Conservation (phyloP, 225 moss, liverwort and hornwort species). For the Polytrichum formosum region DNA sequence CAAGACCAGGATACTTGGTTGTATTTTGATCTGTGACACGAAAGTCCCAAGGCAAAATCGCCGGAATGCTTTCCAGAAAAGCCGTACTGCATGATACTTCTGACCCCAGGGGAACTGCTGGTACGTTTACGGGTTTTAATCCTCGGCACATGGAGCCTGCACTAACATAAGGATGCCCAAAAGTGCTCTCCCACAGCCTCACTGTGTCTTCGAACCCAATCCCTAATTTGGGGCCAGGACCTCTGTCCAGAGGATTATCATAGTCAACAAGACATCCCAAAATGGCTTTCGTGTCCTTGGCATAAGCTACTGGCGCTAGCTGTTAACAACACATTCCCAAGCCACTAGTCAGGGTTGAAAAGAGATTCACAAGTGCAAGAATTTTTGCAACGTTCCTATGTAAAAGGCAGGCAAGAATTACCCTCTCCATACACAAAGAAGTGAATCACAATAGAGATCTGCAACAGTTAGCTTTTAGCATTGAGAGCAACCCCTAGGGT, state of each 20-base stretch:
- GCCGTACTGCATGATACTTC: constrained; percentile 32
- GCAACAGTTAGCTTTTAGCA: too few species aligned
- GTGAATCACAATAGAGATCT: too few species aligned
- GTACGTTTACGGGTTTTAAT: constrained; percentile 43
- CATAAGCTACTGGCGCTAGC: constrained; percentile 70
- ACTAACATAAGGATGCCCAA: constrained; percentile 64
- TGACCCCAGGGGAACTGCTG: constrained; percentile 36
- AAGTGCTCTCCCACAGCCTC: constrained; percentile 63
- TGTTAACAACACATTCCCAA: constrained; percentile 10
- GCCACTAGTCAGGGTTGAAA: too few species aligned
- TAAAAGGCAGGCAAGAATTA: too few species aligned
- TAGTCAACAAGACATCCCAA: constrained; percentile 59
- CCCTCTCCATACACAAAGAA: too few species aligned
- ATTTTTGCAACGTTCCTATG: too few species aligned
- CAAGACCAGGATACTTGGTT: constrained; percentile 52
- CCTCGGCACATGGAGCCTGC: constrained; percentile 67
- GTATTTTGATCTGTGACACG: constrained; percentile 46
- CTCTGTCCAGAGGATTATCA: constrained; percentile 51
- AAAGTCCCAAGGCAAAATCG: constrained; percentile 63
- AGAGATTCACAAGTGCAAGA: too few species aligned
- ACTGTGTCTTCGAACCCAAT: constrained; percentile 57
- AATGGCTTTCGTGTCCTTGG: constrained; percentile 64
- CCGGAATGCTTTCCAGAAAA: constrained; percentile 43
- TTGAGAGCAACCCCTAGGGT: too few species aligned
- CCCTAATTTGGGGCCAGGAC: constrained; percentile 46